These are phyloP conservation scores for Dactylorhiza incarnata DNA, from an alignment of 106 monocot species.

Conservation along the genomic window DNA sequence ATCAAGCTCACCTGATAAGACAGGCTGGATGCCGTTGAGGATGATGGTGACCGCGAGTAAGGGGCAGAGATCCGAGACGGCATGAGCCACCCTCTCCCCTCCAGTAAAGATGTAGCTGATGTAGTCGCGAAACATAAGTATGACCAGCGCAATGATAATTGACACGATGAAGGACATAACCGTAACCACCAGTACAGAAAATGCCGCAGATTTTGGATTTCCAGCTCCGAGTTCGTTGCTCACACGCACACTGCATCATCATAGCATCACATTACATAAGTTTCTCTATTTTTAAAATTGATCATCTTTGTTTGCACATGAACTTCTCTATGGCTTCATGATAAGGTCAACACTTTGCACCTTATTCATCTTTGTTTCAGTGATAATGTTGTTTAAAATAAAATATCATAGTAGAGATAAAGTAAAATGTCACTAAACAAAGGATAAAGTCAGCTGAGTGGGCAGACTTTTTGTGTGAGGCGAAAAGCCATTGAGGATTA, in stretches of 20 bases:
- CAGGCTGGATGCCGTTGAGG: conserved; percentile 85
- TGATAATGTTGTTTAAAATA: too few relatives aligned
- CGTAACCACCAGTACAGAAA: conserved; percentile 78
- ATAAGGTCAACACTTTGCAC: too few relatives aligned
- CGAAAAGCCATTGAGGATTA: too few relatives aligned
- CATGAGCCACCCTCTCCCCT: conserved; percentile 56
- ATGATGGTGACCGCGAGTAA: conserved; percentile 65
- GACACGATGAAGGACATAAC: conserved; percentile 32
- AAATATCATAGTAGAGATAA: too few relatives aligned
- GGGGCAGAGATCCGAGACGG: conserved; percentile 74
- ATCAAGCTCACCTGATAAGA: conserved; percentile 45
- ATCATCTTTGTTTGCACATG: too few relatives aligned
- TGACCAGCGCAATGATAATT: conserved; percentile 25
- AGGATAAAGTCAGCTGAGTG: too few relatives aligned
- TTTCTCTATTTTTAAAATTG: background rate
- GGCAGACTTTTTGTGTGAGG: too few relatives aligned
- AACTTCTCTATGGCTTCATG: too few relatives aligned
- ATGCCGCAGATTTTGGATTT: conserved; percentile 68
- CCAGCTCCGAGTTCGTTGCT: conserved; percentile 90
- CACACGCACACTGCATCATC: conserved; percentile 57
- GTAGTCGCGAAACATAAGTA: conserved; percentile 44
- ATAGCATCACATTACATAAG: background rate
- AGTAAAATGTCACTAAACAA: too few relatives aligned
- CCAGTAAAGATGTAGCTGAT: conserved; percentile 84
- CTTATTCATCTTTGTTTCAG: too few relatives aligned